Evolutionary conservation across 2,329 filamentous ascomycete species (phyloP), one percentile per base, ranked within the genome.

Genomic region (Fusarium lateritium): DNA sequence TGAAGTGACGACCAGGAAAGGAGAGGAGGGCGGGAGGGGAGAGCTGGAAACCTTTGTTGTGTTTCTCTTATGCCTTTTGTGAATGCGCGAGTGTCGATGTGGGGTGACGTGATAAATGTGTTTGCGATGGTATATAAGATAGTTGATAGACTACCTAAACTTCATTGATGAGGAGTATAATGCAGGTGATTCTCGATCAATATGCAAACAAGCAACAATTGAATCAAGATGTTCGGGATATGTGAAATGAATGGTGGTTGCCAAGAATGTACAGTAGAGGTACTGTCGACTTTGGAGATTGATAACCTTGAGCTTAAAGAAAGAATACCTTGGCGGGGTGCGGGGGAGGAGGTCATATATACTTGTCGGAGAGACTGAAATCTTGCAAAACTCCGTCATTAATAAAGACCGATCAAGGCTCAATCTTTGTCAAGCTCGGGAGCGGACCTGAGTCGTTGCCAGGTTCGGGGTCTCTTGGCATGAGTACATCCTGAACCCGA

Each of bases 341-440:
- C 55, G 72, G 72, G 67, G 71, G 62, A 52, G 26, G 44, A 58
- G 59, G 51, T 59, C 57, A 73, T 74, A 74, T 74, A 74, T 74
- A 73, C 40, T 60, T 53, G 38, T 34, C 28, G n/a, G 56, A 40
- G 34, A 19, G 39, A 22, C 42, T 46, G 42, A 65, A 46, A 49
- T 60, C 19, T 65, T 13, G 38, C 58, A 47, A 43, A 46, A 34
- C 45, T 60, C 61, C 56, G 53, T 73, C 62, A 62, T 67, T 51
- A 31, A 17, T 36, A 24, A 38, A 36, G 17, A 17, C 17, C 46
- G 38, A 47, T 57, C 38, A 62, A 40, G 55, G 33, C 51, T 53
- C 45, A 61, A 52, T 39, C 19, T 56, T 24, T 62, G 19, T 19
- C 19, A 19, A 19, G 19, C 19, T 19, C 19, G 19, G 19, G 56